phyloP scores from a whole-genome alignment of 1,139 yeast species.

The Saccharomyces hybrid region DNA sequence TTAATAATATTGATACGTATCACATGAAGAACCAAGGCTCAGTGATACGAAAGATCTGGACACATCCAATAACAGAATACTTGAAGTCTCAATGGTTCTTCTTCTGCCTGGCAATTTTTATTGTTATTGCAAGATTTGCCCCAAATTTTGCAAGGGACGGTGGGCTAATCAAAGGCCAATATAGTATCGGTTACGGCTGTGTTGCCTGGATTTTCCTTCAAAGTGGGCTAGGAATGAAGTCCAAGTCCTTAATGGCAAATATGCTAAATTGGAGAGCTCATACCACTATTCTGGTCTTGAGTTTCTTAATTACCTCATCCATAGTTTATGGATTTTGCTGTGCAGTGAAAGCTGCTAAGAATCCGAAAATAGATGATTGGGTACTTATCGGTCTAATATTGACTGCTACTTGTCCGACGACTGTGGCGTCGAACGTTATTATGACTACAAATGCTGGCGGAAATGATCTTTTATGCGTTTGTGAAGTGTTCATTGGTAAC shows the following conservation, averaged over 20 bases:
- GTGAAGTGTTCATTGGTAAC: slow-evolving; percentile 83
- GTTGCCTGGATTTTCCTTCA: slow-evolving; percentile 78
- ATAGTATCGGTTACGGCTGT: slow-evolving; percentile 75
- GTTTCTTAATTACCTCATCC: slow-evolving; percentile 68
- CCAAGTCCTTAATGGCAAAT: slow-evolving; percentile 52
- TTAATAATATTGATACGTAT: neutral
- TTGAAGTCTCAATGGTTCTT: slow-evolving; percentile 60
- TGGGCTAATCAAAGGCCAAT: slow-evolving; percentile 67
- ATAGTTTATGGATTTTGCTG: slow-evolving; percentile 67
- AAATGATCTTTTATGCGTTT: slow-evolving; percentile 65
- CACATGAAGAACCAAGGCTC: slow-evolving; percentile 1
- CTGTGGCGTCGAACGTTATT: slow-evolving; percentile 83
- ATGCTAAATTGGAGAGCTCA: slow-evolving; percentile 78
- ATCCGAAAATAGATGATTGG: slow-evolving; percentile 59
- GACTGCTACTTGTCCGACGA: slow-evolving; percentile 86
- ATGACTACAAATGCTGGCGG: slow-evolving; percentile 83
- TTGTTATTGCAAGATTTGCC: slow-evolving; percentile 67
- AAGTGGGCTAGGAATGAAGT: slow-evolving; percentile 70
- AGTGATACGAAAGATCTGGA: slow-evolving; percentile 12
- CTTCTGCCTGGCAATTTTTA: slow-evolving; percentile 57
- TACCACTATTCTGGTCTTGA: slow-evolving; percentile 54
- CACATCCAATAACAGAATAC: slow-evolving; percentile 20
- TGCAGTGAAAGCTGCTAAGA: slow-evolving; percentile 55
- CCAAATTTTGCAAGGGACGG: slow-evolving; percentile 81
- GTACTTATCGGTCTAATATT: slow-evolving; percentile 71